Evolutionary conservation across 176 grass and related monocot genomes (phyloP), one percentile per base, ranked within the genome.

Genomic region (Elaeis guineensis): DNA sequence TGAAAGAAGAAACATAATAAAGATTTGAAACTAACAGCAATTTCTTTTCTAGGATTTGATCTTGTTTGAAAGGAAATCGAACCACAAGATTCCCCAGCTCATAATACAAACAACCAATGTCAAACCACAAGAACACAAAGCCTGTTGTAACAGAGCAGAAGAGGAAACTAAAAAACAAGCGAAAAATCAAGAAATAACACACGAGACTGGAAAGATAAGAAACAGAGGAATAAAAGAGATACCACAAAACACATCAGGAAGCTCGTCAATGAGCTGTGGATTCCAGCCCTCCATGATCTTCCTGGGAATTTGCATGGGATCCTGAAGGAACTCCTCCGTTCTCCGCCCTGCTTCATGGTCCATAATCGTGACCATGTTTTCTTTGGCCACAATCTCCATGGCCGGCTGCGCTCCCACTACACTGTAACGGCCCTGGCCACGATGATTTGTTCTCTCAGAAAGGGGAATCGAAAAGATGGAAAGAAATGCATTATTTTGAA

Each of bases 311-410:
- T 83, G 61, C 85, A 89, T 89, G 29, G 85, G 85, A 39, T 89
- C 85, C 24, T 83, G 80, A 55, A 83, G 61, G 48, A 77, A 11
- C 77, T 84, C 64, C 68, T 89, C 85, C 16, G 60, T 89, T 11
- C 72, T 68, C 61, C 30, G 16, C n/a, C 77, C 73, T 56, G 80
- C 76, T 63, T 77, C 72, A 55, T 89, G 85, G 69, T 89, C 85
- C 76, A 89, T 89, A 69, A 80, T 59, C 21, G 80, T 83, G 65
- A 89, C 80, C 60, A 57, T 79, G 72, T 80, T 32, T 57, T 80
- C 85, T 70, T 89, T 80, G 18, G 77, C 80, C 60, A 89, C 80
- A 7, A 89, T 70, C 76, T 89, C 85, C 77, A 89, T 77, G 50
- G 72, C 64, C 15, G 85, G 85, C 16, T 89, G 80, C 57, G 80